Evolutionary conservation across 768 basidiomycete species (phyloP).

Genomic region (Dioszegia crocea): DNA sequence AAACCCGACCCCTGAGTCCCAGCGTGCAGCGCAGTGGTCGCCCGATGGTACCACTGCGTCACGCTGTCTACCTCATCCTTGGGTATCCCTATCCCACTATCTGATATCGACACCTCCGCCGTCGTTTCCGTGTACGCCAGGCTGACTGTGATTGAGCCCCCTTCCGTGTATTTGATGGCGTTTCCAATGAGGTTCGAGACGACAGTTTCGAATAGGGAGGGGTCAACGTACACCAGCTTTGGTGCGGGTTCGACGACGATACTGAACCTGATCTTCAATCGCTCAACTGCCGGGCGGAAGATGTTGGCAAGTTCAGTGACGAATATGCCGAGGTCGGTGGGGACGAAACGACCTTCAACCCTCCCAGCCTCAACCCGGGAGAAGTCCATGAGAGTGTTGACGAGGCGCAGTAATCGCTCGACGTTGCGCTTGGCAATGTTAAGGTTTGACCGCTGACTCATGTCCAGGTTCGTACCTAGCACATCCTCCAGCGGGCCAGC

Average conservation of each 20-base stretch:
- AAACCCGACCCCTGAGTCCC: constrained; percentile 51
- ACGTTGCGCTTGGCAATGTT: constrained; percentile 47
- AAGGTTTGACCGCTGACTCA: constrained; percentile 15
- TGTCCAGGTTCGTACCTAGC: constrained; percentile 15
- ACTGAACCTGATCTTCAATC: constrained; percentile 24
- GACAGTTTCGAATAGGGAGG: constrained; percentile 35
- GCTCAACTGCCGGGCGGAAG: constrained; percentile 51
- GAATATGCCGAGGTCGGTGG: constrained; percentile 45
- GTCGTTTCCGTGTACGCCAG: constrained; percentile 36
- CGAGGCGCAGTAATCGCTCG: constrained; percentile 48
- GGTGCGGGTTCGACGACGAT: constrained; percentile 22
- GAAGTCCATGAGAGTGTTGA: constrained; percentile 53
- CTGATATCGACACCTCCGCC: constrained; percentile 48
- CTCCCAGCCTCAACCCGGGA: constrained; percentile 50
- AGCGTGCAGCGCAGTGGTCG: constrained; percentile 37
- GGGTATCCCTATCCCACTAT: constrained; percentile 53
- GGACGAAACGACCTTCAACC: constrained; percentile 37
- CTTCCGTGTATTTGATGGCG: constrained; percentile 47
- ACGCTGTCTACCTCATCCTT: constrained; percentile 34
- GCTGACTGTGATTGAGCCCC: constrained; percentile 48
- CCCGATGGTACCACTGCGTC: constrained; percentile 52
- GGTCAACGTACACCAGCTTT: constrained; percentile 33
- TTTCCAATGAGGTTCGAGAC: constrained; percentile 36
- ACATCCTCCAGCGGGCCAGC: constrained; percentile 40
- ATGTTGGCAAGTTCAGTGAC: constrained; percentile 48